phyloP scores from a whole-genome alignment of 2,329 filamentous ascomycete genomes.

The Decorospora gaudefroyi region DNA sequence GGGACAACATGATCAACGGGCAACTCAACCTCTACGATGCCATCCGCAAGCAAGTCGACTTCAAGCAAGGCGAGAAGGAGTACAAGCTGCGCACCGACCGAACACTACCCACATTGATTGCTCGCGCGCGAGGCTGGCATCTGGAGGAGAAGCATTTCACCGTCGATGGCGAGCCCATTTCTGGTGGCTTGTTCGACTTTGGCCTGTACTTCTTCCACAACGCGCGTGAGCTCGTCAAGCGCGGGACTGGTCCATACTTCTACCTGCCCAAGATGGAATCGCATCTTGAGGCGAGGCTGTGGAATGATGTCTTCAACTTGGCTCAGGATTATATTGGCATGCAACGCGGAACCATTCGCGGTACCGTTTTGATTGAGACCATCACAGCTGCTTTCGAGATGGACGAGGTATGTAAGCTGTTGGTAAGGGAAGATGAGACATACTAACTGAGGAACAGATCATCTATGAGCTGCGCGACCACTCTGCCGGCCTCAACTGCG shows the following conservation, averaged over 20 bases:
- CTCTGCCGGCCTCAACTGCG: constrained; percentile 95
- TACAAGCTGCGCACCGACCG: constrained; percentile 96
- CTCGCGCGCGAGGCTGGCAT: constrained; percentile 95
- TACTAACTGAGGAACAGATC: constrained; percentile 60
- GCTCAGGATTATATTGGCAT: constrained; percentile 92
- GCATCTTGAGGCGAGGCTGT: constrained; percentile 92
- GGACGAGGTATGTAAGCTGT: constrained; percentile 69
- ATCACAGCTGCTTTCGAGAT: constrained; percentile 98
- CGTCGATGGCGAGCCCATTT: constrained; percentile 92
- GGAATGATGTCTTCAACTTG: constrained; percentile 98
- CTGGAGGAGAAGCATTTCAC: constrained; percentile 98
- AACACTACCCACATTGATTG: constrained; percentile 84
- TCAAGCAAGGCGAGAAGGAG: constrained; percentile 92
- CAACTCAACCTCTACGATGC: constrained; percentile 98
- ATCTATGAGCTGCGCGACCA: constrained; percentile 99
- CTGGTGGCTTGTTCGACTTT: constrained; percentile 92
- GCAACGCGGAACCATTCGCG: constrained; percentile 87
- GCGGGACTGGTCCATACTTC: constrained; percentile 91
- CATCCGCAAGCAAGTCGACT: constrained; percentile 90
- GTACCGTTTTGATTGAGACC: constrained; percentile 95
- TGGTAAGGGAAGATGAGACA: not conserved
- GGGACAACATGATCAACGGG: constrained; percentile 99
- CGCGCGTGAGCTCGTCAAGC: constrained; percentile 81
- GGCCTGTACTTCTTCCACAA: constrained; percentile 99
- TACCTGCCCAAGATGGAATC: constrained; percentile 99